Percentiles rank a stretch among this genome's conserved stretches.
These are phyloP conservation scores for Nannochloropsis gaditana DNA, from an alignment of 108 stramenopile genomes.

Conservation along the genomic window DNA sequence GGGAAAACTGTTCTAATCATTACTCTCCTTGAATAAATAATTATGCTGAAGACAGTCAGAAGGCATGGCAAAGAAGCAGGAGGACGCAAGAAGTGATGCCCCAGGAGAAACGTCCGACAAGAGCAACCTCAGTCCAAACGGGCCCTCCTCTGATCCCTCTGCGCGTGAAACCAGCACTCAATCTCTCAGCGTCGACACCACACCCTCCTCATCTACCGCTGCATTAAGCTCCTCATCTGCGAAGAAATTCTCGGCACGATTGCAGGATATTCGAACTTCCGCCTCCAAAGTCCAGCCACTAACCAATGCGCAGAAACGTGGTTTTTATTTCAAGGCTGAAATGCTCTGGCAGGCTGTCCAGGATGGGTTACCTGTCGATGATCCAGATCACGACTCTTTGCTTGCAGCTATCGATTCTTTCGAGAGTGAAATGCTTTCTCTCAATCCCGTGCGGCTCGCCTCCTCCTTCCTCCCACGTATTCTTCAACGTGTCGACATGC, in stretches of 20 bases:
- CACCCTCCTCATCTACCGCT: not conserved
- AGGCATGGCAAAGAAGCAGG: no score
- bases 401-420: not conserved
- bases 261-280: not conserved
- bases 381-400: not conserved
- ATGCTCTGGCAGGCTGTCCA: not conserved
- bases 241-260: not conserved
- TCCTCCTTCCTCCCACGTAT: not conserved
- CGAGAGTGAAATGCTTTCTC: not conserved
- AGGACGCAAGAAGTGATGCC: no score
- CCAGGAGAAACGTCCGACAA: no score
- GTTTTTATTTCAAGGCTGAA: not conserved
- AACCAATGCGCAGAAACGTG: not conserved
- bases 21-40: no score
- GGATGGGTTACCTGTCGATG: not conserved
- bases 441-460: slow-evolving; percentile 5
- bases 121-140: no score
- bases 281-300: not conserved
- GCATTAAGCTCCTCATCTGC: not conserved
- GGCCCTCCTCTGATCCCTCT: no score
- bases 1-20: no score
- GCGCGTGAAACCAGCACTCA: no score
- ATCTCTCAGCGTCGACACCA: not conserved
- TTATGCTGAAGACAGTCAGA: no score
- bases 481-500: not conserved